phyloP scores from a whole-genome alignment of 768 basidiomycete species.

The Macrolepiota dolichaula region DNA sequence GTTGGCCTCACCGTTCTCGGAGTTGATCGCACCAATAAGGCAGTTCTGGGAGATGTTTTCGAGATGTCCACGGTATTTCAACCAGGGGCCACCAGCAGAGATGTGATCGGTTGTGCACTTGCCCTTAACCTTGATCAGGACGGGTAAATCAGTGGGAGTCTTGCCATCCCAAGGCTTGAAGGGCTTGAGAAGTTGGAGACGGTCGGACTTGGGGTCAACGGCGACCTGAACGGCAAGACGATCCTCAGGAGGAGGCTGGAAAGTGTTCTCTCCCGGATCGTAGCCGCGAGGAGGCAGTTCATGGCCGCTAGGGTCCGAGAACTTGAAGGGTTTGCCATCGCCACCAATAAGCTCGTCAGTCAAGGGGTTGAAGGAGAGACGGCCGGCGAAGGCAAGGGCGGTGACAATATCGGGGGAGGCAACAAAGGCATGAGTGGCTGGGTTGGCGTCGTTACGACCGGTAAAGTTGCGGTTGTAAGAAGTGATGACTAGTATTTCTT shows the following conservation, averaged over 20 bases:
- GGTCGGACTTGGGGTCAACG: constrained; percentile 79
- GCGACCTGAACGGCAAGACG: constrained; percentile 82
- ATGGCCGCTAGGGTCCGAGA: constrained; percentile 85
- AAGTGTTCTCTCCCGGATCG: constrained; percentile 96
- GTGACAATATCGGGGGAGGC: constrained; percentile 94
- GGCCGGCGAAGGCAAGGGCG: constrained; percentile 93
- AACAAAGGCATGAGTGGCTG: constrained; percentile 96
- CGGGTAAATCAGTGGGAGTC: constrained; percentile 82
- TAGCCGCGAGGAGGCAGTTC: constrained; percentile 96
- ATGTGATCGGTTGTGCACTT: constrained; percentile 99
- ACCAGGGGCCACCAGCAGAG: constrained; percentile 97
- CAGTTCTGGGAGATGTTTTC: constrained; percentile 99
- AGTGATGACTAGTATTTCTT: constrained; percentile 70
- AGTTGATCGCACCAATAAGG: constrained; percentile 95
- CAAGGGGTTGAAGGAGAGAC: constrained; percentile 94
- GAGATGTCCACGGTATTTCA: constrained; percentile 99
- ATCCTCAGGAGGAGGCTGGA: constrained; percentile 90
- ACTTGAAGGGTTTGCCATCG: constrained; percentile 97
- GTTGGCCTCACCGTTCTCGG: constrained; percentile 95
- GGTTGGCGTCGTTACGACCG: constrained; percentile 99
- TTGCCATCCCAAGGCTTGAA: constrained; percentile 94
- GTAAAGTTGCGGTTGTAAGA: constrained; percentile 99
- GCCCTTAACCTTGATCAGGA: constrained; percentile 98
- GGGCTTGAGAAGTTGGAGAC: constrained; percentile 86
- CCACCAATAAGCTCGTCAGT: constrained; percentile 84